Conservation (phyloP, 352 stramenopile species). For the Pilasporangium apinafurcum region DNA sequence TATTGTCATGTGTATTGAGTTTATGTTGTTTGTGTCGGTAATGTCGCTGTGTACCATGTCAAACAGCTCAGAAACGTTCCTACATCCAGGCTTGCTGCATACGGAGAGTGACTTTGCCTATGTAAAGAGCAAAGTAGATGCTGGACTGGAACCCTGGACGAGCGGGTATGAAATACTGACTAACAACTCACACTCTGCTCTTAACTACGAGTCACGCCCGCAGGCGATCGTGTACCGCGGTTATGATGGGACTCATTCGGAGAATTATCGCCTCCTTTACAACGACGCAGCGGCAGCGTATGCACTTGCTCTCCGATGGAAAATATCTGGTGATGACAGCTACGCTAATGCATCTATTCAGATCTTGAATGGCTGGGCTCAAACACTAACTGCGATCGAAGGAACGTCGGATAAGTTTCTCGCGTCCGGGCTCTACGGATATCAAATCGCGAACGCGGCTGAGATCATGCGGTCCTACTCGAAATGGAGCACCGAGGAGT, state of each 20-base stretch:
- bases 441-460: constrained; percentile 12
- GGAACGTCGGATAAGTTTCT: constrained; percentile 12
- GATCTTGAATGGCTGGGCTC: constrained; percentile 11
- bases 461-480: constrained; percentile 9
- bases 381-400: constrained; percentile 3
- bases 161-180: constrained; percentile 9
- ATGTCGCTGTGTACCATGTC: constrained; percentile 3
- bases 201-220: constrained; percentile 3
- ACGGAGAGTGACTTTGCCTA: constrained; percentile 6
- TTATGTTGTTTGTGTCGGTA: too few species aligned
- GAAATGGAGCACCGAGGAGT: constrained; percentile 2
- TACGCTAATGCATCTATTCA: constrained; percentile 5
- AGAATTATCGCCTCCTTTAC: constrained; percentile 12
- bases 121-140: constrained; percentile 7
- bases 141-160: constrained; percentile 11
- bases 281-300: constrained; percentile 11
- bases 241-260: constrained; percentile 2
- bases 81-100: constrained; percentile 11
- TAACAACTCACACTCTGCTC: constrained; percentile 8
- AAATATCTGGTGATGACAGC: constrained; percentile 4
- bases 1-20: too few species aligned
- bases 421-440: constrained; percentile 13
- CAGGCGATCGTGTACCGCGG: constrained; percentile 6
- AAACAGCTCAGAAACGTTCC: constrained; percentile 1
- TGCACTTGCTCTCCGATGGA: constrained; percentile 9